Evolutionary conservation across 495 filamentous ascomycete genomes (phyloP).

Genomic region (Cladorrhinum samala): DNA sequence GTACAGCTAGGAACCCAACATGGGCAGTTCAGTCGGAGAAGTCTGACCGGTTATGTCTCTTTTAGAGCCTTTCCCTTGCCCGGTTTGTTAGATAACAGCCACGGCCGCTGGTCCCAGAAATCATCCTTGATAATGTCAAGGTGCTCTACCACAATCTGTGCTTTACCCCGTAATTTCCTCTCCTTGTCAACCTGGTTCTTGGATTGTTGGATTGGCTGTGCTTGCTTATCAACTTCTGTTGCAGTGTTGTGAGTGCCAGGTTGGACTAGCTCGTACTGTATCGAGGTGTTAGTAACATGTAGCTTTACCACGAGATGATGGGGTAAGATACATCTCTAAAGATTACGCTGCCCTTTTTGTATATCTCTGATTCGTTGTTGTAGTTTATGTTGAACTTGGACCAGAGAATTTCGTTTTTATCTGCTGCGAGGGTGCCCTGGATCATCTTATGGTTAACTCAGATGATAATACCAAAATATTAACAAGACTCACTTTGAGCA

Average conservation of each 20-base stretch:
- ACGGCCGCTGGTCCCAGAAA: slow-evolving; percentile 83
- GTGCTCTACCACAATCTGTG: slow-evolving; percentile 72
- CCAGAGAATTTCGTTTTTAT: slow-evolving; percentile 96
- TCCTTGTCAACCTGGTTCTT: slow-evolving; percentile 74
- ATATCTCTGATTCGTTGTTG: slow-evolving; percentile 89
- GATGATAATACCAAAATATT: no score
- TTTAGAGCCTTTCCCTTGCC: slow-evolving; percentile 61
- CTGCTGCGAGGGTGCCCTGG: slow-evolving; percentile 72
- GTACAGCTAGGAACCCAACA: background rate
- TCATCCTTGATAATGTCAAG: slow-evolving; percentile 89
- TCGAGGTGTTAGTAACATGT: background rate
- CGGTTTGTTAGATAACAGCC: slow-evolving; percentile 73
- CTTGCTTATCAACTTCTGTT: slow-evolving; percentile 31
- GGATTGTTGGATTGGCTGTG: slow-evolving; percentile 47
- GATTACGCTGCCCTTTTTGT: slow-evolving; percentile 85
- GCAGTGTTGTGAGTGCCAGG: slow-evolving; percentile 36
- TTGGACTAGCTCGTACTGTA: slow-evolving; percentile 49
- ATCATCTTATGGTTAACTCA: no score
- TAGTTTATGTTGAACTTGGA: slow-evolving; percentile 89
- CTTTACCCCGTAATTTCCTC: slow-evolving; percentile 66
- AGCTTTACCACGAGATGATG: background rate
- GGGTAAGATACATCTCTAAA: slow-evolving; percentile 65
- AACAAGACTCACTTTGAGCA: no score
- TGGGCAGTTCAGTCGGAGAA: background rate
- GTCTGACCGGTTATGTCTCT: slow-evolving; percentile 41